Percentiles rank a stretch among this genome's conserved stretches.
Conservation (phyloP, 139 green algal genomes). For the Chlamydomonas eustigma region DNA sequence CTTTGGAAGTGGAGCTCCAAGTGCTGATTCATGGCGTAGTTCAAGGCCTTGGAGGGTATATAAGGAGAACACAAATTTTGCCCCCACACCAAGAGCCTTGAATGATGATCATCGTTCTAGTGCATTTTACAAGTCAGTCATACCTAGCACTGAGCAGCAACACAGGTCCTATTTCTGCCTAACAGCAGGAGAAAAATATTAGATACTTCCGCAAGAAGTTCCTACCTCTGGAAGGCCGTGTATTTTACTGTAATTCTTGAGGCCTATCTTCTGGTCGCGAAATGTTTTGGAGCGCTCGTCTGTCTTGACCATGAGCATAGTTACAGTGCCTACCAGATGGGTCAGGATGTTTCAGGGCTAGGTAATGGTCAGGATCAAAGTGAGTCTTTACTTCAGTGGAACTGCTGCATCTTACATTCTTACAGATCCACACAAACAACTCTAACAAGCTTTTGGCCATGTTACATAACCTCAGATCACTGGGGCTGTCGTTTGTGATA, state of each 20-base stretch:
- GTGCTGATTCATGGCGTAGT: conserved; percentile 52
- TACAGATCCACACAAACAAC: neutral
- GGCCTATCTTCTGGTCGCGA: conserved; percentile 20
- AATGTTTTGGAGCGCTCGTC: conserved; percentile 31
- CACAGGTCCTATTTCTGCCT: too few relatives aligned
- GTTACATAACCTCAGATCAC: too few relatives aligned
- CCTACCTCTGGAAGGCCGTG: conserved; percentile 16
- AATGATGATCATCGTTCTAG: too few relatives aligned
- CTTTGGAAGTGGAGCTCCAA: conserved; percentile 63
- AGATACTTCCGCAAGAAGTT: too few relatives aligned
- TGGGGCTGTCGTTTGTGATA: too few relatives aligned
- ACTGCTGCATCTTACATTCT: neutral
- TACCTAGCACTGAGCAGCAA: too few relatives aligned
- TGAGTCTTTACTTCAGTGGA: neutral
- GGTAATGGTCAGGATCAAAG: too few relatives aligned
- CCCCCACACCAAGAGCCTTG: too few relatives aligned
- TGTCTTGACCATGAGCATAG: conserved; percentile 28
- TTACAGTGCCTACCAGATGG: neutral
- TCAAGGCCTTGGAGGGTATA: neutral
- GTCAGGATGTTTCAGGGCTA: neutral
- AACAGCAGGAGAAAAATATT: too few relatives aligned
- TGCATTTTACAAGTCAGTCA: too few relatives aligned
- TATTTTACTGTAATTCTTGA: conserved; percentile 20
- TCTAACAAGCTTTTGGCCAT: too few relatives aligned
- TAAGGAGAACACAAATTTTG: too few relatives aligned